Evolutionary conservation across 805 yeast genomes (phyloP).

Genomic region (Ogataea ramenticola): DNA sequence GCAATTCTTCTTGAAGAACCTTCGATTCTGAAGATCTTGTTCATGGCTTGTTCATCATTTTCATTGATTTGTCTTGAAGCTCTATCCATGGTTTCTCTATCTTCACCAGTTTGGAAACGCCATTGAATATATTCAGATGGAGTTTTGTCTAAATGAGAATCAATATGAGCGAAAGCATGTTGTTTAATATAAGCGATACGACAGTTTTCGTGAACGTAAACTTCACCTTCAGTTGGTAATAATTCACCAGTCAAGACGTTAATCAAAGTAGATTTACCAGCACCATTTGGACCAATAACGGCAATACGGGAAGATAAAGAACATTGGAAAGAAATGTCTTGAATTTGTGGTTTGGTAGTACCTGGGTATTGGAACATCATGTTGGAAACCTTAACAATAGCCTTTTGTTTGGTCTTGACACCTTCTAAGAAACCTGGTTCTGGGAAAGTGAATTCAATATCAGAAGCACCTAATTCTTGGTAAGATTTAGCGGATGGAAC

Average conservation of each 20-base stretch:
- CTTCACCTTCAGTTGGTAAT: conserved; percentile 97
- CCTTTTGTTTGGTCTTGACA: conserved; percentile 99
- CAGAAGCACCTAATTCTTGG: conserved; percentile 98
- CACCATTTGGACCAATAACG: conserved; percentile 99
- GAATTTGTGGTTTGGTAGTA: conserved; percentile 91
- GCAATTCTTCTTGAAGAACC: conserved; percentile 97
- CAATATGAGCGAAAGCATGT: conserved; percentile 99
- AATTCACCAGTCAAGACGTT: conserved; percentile 99
- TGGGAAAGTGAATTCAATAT: conserved; percentile 94
- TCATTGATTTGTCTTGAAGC: conserved; percentile 98
- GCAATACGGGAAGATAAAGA: conserved; percentile 99
- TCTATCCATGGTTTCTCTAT: conserved; percentile 99
- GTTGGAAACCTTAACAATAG: conserved; percentile 95
- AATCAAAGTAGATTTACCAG: conserved; percentile 98
- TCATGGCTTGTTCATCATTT: conserved; percentile 96
- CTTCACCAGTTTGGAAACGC: conserved; percentile 99
- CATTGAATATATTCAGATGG: conserved; percentile 99
- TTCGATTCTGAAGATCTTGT: conserved; percentile 98
- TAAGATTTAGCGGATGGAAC: conserved; percentile 98
- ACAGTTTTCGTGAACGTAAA: conserved; percentile 98
- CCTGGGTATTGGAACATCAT: conserved; percentile 99
- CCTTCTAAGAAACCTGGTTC: conserved; percentile 99
- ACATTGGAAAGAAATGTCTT: conserved; percentile 94
- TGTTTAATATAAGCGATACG: conserved; percentile 99
- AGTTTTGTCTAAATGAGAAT: conserved; percentile 97